Evolutionary conservation across 352 stramenopile species (phyloP), one percentile per base, ranked within the genome.

Genomic region (Globisporangium viniferum): DNA sequence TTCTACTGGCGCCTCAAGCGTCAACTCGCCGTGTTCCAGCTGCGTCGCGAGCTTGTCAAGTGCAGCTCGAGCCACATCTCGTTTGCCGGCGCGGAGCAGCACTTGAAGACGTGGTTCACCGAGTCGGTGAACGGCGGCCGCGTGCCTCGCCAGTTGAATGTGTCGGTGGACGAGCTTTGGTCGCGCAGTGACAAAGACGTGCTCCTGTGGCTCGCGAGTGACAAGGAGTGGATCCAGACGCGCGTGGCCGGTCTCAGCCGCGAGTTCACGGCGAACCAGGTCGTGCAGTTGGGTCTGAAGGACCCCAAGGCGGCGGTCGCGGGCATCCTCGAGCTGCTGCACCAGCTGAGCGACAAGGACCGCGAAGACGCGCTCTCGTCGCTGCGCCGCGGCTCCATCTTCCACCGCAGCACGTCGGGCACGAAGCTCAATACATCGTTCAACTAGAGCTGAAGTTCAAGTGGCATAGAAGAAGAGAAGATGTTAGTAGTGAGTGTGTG

Each of bases 1-100:
- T 99, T 99, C 73, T 99, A 99, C 90, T 99, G 95, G 97, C 86
- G 98, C 48, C 90, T 99, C 22, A 97, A 98, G 73, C 91, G 98
- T 61, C 98, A 98, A 62, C 84, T 99, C 22, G 94, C 92, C 8
- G 97, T 99, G 78, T 99, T 99, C 77, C 76, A 93, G 66, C 71
- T 98, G 44, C 84, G 95, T 57, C 84, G 86, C 15, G 71, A 92
- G 36, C 71, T 92, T 20, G 59, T 73, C 33, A 66, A 62, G 10
- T 79, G 76, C 14, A 81, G 78, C 44, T 67, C 75, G 24, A 69
- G 69, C 54, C 69, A 74, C 31, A 70, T 83, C 18, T 73, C 69
- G 46, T 94, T 93, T 68, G 70, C 78, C 29, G 74, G 70, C 12
- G 76, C 81, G 35, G 84, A 92, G 73, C 76, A 83, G 65, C 73